Evolutionary conservation across 768 basidiomycete species (phyloP).

Genomic region (Suillus lakei): DNA sequence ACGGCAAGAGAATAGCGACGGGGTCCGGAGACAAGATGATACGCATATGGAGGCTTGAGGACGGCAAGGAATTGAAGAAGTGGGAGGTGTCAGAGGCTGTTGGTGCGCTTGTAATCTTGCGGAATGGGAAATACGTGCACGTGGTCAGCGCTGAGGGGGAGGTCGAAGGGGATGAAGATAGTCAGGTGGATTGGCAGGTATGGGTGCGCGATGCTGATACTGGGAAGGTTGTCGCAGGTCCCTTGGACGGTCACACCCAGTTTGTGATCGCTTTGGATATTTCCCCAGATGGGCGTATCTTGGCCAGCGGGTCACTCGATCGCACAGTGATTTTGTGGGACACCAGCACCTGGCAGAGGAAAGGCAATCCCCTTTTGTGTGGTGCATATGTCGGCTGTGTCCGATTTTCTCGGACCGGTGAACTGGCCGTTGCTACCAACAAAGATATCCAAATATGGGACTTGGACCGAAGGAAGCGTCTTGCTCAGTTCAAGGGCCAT

Average conservation of each 20-base stretch:
- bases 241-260: neutral
- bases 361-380: neutral
- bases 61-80: no score
- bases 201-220: no score
- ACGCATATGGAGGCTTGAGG: neutral
- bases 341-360: neutral
- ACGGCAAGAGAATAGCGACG: neutral
- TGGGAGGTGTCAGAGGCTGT: no score
- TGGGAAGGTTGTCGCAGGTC: no score
- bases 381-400: neutral
- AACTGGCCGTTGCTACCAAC: neutral
- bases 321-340: conserved; percentile 8
- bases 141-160: neutral
- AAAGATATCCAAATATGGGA: neutral
- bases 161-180: no score
- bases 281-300: conserved; percentile 9
- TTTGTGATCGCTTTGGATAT: neutral
- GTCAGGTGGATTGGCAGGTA: no score
- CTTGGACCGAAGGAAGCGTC: neutral
- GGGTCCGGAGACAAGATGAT: neutral
- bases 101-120: neutral
- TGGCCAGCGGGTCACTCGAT: conserved; percentile 12
- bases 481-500: neutral
- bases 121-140: neutral
- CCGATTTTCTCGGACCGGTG: neutral